A percentile compares a stretch with the other conserved stretches of the same genome.
Evolutionary conservation across 2,329 filamentous ascomycete genomes (phyloP).

Genomic region (Trichoderma hamatum): DNA sequence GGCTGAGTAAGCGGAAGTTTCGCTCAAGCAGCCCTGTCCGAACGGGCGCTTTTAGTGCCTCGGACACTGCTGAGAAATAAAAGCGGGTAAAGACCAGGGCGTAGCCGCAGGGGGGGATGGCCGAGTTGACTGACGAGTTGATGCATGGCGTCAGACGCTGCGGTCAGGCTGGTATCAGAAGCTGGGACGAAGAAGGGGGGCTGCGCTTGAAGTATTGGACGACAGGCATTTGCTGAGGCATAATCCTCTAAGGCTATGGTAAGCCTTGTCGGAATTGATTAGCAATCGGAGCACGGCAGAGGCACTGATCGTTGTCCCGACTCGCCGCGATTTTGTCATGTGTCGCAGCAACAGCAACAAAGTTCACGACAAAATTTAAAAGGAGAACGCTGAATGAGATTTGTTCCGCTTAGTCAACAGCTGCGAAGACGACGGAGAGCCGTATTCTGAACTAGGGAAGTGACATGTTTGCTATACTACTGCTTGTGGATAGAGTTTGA

Average conservation of each 20-base stretch:
- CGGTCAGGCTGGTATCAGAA: neutral
- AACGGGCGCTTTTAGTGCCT: neutral
- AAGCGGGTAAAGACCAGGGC: neutral
- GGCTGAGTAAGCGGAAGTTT: conserved; percentile 21
- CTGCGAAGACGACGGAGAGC: neutral
- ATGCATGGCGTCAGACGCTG: conserved; percentile 4
- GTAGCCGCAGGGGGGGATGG: neutral
- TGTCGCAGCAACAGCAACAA: neutral
- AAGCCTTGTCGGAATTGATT: neutral
- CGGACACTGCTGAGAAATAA: neutral
- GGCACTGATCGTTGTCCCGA: neutral
- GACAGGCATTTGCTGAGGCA: neutral
- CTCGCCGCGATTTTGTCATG: neutral
- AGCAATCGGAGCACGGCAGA: neutral
- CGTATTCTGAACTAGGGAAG: neutral
- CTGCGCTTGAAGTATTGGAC: neutral
- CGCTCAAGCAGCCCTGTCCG: conserved; percentile 18
- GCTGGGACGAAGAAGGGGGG: neutral
- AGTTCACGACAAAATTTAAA: neutral
- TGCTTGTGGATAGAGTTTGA: neutral
- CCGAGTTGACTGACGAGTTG: conserved; percentile 14
- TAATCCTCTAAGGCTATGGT: neutral
- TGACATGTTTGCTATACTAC: neutral
- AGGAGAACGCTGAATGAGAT: neutral
- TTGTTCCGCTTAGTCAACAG: conserved; percentile 9